Evolutionary conservation across 495 filamentous ascomycete species (phyloP).

Genomic region (Penicillium robsamsonii): DNA sequence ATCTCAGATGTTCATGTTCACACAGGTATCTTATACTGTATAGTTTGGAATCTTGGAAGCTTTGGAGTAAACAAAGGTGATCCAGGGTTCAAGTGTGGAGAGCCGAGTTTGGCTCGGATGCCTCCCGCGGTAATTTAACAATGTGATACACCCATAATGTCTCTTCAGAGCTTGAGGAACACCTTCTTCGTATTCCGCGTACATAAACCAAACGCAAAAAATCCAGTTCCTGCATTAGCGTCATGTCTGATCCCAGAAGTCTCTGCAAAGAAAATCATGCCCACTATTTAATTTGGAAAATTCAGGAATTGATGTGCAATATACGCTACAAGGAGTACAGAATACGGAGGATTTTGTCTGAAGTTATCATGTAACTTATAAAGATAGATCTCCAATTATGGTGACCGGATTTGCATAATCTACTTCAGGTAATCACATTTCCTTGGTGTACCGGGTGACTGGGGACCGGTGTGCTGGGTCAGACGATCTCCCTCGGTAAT

Average conservation of each 20-base stretch:
- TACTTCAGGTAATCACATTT: not conserved
- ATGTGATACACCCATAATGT: not conserved
- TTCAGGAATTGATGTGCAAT: not conserved
- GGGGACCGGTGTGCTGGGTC: conserved; percentile 10
- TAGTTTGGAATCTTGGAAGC: not conserved
- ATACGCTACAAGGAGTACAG: not conserved
- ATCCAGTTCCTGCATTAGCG: conserved; percentile 49
- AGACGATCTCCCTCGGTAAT: conserved; percentile 11
- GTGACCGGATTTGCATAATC: conserved; percentile 8
- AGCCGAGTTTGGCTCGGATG: conserved; percentile 3
- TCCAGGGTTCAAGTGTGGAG: conserved; percentile 16
- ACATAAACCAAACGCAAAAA: conserved; percentile 3
- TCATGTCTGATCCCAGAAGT: conserved; percentile 21
- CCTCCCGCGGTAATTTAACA: conserved; percentile 15
- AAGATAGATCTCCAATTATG: not conserved
- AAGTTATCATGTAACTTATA: too few species aligned
- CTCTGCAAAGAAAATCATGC: conserved; percentile 23
- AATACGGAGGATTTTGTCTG: too few species aligned
- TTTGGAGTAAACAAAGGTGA: conserved; percentile 7
- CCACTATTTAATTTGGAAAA: conserved; percentile 6
- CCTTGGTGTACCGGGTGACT: not conserved
- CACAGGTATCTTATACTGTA: not conserved
- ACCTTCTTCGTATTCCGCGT: not conserved
- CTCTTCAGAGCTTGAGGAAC: not conserved
- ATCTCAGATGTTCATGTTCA: too few species aligned